Evolutionary conservation across 2,329 filamentous ascomycete genomes (phyloP).

Genomic region (Whalleya microplaca): DNA sequence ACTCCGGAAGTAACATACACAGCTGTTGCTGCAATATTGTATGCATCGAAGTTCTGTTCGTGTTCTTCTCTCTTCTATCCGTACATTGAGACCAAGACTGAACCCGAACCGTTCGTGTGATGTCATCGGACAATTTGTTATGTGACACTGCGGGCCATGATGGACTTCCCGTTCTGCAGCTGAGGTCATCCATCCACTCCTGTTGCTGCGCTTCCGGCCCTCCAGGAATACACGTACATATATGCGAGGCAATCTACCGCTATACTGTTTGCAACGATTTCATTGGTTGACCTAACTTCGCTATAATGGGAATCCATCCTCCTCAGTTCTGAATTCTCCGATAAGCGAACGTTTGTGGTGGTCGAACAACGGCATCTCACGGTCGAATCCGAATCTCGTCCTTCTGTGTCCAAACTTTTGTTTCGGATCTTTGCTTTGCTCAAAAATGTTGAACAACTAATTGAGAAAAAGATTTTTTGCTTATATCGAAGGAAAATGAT

Average conservation of each 20-base stretch:
- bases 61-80: not conserved
- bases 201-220: no score
- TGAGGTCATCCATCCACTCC: not conserved
- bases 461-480: no score
- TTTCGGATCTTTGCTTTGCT: no score
- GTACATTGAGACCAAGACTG: not conserved
- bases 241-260: not conserved
- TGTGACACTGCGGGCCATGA: not conserved
- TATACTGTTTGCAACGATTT: not conserved
- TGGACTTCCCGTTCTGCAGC: not conserved
- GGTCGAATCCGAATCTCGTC: no score
- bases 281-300: not conserved
- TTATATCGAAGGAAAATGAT: no score
- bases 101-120: not conserved
- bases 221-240: not conserved
- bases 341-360: not conserved
- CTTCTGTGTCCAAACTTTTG: no score
- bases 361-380: no score
- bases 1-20: slow-evolving; percentile 8
- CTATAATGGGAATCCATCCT: not conserved
- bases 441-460: no score
- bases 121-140: not conserved
- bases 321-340: not conserved
- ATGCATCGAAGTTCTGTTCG: not conserved
- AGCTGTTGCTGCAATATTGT: not conserved